A percentile compares a stretch with the other conserved stretches of the same genome.
phyloP scores from a whole-genome alignment of 2,329 filamentous ascomycete genomes.

The Cylindrodendrum hubeiense region DNA sequence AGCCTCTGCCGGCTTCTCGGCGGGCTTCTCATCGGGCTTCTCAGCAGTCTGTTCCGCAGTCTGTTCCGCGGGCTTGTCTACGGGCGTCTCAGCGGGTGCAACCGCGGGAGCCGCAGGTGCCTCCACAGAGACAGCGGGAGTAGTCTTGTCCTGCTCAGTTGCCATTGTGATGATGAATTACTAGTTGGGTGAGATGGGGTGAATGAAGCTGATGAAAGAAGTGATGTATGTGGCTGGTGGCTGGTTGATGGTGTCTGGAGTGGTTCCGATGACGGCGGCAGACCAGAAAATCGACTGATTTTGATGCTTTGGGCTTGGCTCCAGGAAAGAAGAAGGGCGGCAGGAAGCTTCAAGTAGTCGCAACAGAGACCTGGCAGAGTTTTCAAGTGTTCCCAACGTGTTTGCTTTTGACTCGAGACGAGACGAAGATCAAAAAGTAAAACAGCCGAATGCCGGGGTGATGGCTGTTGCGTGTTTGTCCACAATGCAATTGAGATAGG shows the following conservation, averaged over 20 bases:
- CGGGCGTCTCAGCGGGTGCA: constrained; percentile 30
- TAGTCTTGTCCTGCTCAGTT: constrained; percentile 44
- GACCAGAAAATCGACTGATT: constrained; percentile 1
- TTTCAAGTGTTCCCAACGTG: constrained; percentile 8
- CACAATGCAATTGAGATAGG: constrained; percentile 5
- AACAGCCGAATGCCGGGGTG: constrained; percentile 10
- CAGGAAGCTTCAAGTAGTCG: neutral
- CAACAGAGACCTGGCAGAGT: neutral
- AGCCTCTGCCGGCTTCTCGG: neutral
- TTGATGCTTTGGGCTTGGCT: neutral
- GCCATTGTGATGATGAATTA: constrained; percentile 42
- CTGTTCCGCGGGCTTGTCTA: constrained; percentile 30
- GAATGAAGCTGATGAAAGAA: constrained; percentile 5
- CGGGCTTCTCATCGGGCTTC: constrained; percentile 8
- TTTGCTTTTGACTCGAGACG: constrained; percentile 17
- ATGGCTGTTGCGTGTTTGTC: constrained; percentile 19
- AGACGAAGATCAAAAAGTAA: constrained; percentile 16
- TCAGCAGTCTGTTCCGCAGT: constrained; percentile 29
- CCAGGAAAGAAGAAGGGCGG: neutral
- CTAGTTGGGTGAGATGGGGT: neutral
- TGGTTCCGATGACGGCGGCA: constrained; percentile 13
- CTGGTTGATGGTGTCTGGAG: too few relatives aligned
- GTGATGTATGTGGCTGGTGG: neutral
- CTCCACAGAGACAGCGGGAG: constrained; percentile 24
- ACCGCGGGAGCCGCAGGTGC: constrained; percentile 19